Percentiles rank a stretch among this genome's conserved stretches.
These are phyloP conservation scores for Diospyros lotus DNA, from an alignment of 148 eudicot genomes.

Conservation along the genomic window DNA sequence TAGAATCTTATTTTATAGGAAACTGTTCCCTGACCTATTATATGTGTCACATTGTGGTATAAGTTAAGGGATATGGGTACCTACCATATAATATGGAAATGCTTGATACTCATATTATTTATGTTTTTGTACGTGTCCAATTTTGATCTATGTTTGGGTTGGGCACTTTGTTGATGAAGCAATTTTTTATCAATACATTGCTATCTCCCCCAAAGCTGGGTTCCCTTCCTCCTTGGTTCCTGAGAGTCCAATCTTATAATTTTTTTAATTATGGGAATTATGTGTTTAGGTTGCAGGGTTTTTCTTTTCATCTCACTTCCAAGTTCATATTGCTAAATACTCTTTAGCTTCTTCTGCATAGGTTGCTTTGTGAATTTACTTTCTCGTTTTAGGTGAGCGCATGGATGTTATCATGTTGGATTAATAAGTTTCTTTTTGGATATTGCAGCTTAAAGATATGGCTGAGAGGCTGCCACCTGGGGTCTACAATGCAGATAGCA, in stretches of 20 bases:
- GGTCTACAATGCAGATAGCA: conserved; percentile 49
- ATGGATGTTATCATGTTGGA: background rate
- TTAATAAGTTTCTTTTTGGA: background rate
- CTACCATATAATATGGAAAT: background rate
- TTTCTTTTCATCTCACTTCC: background rate
- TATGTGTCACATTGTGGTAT: background rate
- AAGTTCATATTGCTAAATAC: background rate
- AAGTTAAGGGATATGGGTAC: background rate
- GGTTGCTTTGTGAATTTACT: background rate
- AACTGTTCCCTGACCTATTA: background rate
- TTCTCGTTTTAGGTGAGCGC: background rate
- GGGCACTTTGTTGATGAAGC: background rate
- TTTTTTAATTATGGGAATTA: background rate
- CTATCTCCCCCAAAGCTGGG: no score
- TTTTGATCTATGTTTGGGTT: background rate
- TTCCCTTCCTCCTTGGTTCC: background rate
- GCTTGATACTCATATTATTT: background rate
- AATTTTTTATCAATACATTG: background rate
- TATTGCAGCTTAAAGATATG: conserved; percentile 81
- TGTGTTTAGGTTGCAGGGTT: background rate
- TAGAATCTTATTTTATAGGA: background rate
- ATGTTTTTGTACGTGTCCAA: no score
- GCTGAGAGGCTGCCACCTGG: conserved; percentile 92
- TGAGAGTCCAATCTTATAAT: background rate
- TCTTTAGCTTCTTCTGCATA: background rate